Percentiles rank a stretch among this genome's conserved stretches.
These are phyloP conservation scores for Kuraishia cidri DNA, from an alignment of 805 yeast genomes.

Conservation along the genomic window DNA sequence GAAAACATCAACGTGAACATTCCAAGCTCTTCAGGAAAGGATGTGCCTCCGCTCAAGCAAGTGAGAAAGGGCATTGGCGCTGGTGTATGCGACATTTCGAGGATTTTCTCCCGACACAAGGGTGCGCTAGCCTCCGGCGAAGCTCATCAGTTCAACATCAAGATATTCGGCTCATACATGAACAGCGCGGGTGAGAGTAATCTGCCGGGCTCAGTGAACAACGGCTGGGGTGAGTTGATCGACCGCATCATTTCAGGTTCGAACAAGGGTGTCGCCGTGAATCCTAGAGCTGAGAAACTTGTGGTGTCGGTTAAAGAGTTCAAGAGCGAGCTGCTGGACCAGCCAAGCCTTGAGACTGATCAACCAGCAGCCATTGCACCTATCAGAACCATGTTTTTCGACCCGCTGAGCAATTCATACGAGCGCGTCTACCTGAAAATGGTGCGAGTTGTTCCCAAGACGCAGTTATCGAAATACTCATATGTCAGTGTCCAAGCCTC, in stretches of 20 bases:
- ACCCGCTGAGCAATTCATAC: constrained; percentile 48
- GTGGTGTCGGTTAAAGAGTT: constrained; percentile 69
- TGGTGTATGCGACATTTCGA: constrained; percentile 79
- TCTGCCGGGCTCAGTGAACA: constrained; percentile 22
- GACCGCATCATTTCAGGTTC: constrained; percentile 74
- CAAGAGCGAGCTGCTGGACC: constrained; percentile 27
- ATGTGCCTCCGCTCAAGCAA: constrained; percentile 10
- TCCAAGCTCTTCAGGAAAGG: constrained; percentile 6
- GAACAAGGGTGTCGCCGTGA: constrained; percentile 66
- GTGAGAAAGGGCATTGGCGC: constrained; percentile 79
- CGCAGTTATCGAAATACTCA: constrained; percentile 18
- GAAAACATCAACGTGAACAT: constrained; percentile 50
- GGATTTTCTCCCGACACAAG: constrained; percentile 60
- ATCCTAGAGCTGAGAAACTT: constrained; percentile 70
- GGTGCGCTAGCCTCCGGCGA: constrained; percentile 54
- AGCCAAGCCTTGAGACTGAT: constrained; percentile 12
- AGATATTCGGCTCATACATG: constrained; percentile 63
- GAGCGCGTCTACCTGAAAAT: constrained; percentile 54
- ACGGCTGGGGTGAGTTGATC: constrained; percentile 86
- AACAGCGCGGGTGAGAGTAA: constrained; percentile 25
- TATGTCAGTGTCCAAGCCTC: constrained; percentile 46
- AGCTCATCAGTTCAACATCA: constrained; percentile 62
- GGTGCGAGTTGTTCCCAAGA: constrained; percentile 31
- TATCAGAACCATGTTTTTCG: constrained; percentile 56
- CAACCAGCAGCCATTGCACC: constrained; percentile 43